Evolutionary conservation across 306 rosid species (phyloP), one percentile per base, ranked within the genome.

Genomic region (Elaeagnus macrophylla): DNA sequence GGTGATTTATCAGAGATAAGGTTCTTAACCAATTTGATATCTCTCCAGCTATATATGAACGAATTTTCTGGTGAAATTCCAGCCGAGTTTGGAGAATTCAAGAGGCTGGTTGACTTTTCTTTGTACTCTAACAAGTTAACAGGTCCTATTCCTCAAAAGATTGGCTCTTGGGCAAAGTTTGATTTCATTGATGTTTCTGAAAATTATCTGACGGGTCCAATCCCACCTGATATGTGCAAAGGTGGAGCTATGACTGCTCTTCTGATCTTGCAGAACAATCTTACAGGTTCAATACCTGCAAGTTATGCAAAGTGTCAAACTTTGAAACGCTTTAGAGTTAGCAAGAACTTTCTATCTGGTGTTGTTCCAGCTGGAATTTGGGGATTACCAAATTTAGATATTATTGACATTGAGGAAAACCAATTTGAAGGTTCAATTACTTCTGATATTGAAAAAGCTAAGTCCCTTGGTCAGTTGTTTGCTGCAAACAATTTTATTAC

Each of bases 171-270:
- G 96, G 32, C 94, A 0, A 57, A 71, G 13, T 69, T 79, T 14
- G 6, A 16, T 42, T 84, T 14, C 85, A 84, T 91, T 7, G 99
- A 91, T 54, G 89, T 73, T 8, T 80, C 99, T 9, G 95, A 82
- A 60, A 91, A 91, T 60, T 62, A 60, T 10, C 25, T 91, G 47
- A 62, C 82, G 1, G 99, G 99, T 43, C 51, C 78, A 11, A 80
- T 91, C 63, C 99, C 99, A 9, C 87, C 96, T 1, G 64, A 87
- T 17, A 87, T 91, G 99, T 91, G 99, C 55, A 75, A 53, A 4
- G 68, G 46, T 54, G 87, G 96, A 39, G 75, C 65, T 48, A 80
- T 91, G 95, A 8, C 0, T 0, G 63, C 11, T 12, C 68, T 91
- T 39, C 76, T 87, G 0, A 12, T 80, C 9, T 81, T 82, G 44